phyloP scores from a whole-genome alignment of 768 basidiomycete genomes.

The Rhizopogon sp. region DNA sequence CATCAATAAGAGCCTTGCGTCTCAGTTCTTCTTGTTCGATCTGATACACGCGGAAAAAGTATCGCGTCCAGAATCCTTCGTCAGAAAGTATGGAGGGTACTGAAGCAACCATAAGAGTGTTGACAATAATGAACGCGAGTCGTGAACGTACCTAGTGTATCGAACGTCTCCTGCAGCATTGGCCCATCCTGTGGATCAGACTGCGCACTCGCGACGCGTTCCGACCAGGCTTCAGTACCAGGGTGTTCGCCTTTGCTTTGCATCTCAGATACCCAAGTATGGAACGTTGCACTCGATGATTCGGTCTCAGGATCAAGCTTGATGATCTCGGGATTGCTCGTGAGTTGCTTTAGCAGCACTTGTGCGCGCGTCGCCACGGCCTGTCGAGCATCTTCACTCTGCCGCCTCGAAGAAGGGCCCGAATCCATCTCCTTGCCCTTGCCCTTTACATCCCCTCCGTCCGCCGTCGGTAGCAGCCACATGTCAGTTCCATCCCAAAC shows the following conservation, averaged over 20 bases:
- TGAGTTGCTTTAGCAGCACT: conserved; percentile 66
- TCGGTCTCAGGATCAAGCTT: conserved; percentile 72
- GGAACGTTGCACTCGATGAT: conserved; percentile 48
- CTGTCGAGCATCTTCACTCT: conserved; percentile 37
- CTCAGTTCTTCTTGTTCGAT: conserved; percentile 75
- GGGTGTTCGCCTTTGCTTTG: conserved; percentile 53
- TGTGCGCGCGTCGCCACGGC: conserved; percentile 74
- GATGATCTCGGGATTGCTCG: conserved; percentile 70
- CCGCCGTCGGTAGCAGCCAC: conserved; percentile 60
- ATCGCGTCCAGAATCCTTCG: conserved; percentile 79
- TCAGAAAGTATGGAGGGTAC: conserved; percentile 64
- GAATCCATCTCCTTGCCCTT: conserved; percentile 32
- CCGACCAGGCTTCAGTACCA: conserved; percentile 46
- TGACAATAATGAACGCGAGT: neutral
- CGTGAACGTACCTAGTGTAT: conserved; percentile 51
- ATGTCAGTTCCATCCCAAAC: conserved; percentile 86
- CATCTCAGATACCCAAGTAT: conserved; percentile 54
- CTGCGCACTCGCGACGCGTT: conserved; percentile 42
- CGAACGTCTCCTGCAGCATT: conserved; percentile 46
- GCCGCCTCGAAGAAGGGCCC: conserved; percentile 21
- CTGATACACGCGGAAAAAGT: conserved; percentile 85
- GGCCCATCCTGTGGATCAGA: conserved; percentile 47
- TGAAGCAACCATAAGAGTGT: conserved; percentile 22
- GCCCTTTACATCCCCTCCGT: conserved; percentile 25
- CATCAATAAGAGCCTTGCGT: conserved; percentile 71